These are phyloP conservation scores for Penicillium olsonii DNA, from an alignment of 2,329 filamentous ascomycete genomes.

Conservation along the genomic window DNA sequence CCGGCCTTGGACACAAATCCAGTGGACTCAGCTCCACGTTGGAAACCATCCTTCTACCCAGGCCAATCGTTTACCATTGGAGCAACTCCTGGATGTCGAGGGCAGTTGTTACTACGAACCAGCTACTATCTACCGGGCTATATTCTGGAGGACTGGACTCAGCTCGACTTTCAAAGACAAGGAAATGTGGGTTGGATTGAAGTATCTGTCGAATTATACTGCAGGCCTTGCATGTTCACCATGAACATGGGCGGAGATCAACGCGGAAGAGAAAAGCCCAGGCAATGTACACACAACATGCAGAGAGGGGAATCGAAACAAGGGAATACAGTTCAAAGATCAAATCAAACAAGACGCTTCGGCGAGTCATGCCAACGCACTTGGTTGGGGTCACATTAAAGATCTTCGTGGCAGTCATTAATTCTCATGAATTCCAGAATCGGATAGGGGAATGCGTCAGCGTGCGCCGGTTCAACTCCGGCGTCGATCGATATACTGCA, in stretches of 20 bases:
- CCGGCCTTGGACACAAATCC: too few species aligned
- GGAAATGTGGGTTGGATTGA: not conserved
- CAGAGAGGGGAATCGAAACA: constrained; percentile 35
- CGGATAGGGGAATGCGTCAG: constrained; percentile 3
- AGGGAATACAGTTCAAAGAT: constrained; percentile 17
- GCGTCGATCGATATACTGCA: constrained; percentile 30
- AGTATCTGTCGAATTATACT: constrained; percentile 6
- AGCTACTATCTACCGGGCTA: not conserved
- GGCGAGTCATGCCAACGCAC: constrained; percentile 20
- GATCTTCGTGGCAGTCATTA: constrained; percentile 23
- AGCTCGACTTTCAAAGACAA: too few species aligned
- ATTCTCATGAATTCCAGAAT: constrained; percentile 3
- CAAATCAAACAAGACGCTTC: constrained; percentile 18
- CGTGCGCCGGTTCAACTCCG: constrained; percentile 8
- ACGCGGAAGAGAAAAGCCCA: constrained; percentile 12
- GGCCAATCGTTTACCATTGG: too few species aligned
- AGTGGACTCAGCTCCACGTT: too few species aligned
- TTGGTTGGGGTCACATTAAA: constrained; percentile 15
- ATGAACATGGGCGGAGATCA: constrained; percentile 10
- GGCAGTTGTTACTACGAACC: not conserved
- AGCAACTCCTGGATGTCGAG: too few species aligned
- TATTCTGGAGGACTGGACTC: too few species aligned
- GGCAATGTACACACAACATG: constrained; percentile 26
- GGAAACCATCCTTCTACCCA: too few species aligned
- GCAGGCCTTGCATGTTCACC: constrained; percentile 15